Evolutionary conservation across 106 monocot species (phyloP), one percentile per base, ranked within the genome.

Genomic region (Acorus gramineus): DNA sequence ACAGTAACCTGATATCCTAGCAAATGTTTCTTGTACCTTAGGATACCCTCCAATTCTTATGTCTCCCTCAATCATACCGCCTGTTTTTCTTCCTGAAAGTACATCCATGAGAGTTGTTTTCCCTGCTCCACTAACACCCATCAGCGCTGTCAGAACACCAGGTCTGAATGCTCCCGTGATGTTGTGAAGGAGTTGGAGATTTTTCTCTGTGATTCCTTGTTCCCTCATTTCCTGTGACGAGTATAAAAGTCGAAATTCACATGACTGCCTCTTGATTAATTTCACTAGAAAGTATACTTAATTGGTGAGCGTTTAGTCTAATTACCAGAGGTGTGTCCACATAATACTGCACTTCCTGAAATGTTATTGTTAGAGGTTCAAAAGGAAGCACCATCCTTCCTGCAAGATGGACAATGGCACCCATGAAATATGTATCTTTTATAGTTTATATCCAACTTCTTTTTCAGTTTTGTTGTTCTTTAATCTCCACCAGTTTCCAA

Each of bases 31-130:
- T 55, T 90, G 90, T 28, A 76, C 75, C 58, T 90, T 90, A 53
- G 85, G 78, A 68, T 90, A 85, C 8, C 90, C 90, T 11, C 82
- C 78, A 12, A 90, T 82, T 71, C 72, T 74, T 80, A 90, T 83
- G 3, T 85, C 82, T 68, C 90, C 90, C 73, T 85, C 75, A 53
- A 85, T 73, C 52, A 60, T 13, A 46, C 90, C 90, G 6, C 82
- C 80, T 47, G 90, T 90, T 83, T 90, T 90, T 42, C 90, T 90
- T 60, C 90, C 90, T 14, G 85, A 74, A 52, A 90, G 82, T 63
- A 90, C 85, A 82, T 90, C 90, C 69, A 90, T 64, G 0, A 89
- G 72, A 10, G 89, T 89, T 12, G 89, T 89, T 69, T 89, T 89
- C 54, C 89, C 89, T 59, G 89, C 89, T 71, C 89, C 89, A 65